Evolutionary conservation across 352 stramenopile genomes (phyloP), one percentile per base, ranked within the genome.

Genomic region (Pythium coloratum): DNA sequence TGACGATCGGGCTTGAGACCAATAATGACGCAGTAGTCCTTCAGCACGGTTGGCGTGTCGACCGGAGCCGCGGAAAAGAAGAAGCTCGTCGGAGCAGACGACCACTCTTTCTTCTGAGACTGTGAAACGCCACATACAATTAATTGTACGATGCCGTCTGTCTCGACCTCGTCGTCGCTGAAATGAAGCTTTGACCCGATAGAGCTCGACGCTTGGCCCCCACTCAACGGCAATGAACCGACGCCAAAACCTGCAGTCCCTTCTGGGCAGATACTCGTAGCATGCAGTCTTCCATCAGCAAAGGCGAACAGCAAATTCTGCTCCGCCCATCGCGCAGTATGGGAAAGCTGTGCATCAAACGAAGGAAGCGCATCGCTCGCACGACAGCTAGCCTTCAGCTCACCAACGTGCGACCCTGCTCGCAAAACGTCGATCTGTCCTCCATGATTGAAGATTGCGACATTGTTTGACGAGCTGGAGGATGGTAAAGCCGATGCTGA

Each of bases 1-100:
- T 20, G 66, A 14, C 77, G 73, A 7, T 60, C 68, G 47, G 67
- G 67, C 32, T 77, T 72, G n/a, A 88, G 28, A 16, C 79, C 84
- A 71, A 89, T 20, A 33, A 88, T 65, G 53, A 88, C 79, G 33
- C 69, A 89, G 40, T 78, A 92, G 67, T 92, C 84, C 36, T 86
- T 91, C 6, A 55, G 18, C 2, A 65, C 28, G 2, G 49, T 46
- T n/a, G 62, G 50, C 2, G 8, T 32, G 7, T 61, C 57, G 1
- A 20, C 24, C 4, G 61, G 13, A 55, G 67, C 6, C 20, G 47
- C 44, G 0, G 68, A n/a, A 36, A 67, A 55, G 66, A 69, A 56
- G 61, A 76, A 24, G 67, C 54, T 73, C 20, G 33, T 34, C 51
- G 46, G 49, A 55, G 69, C 76, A 13, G 75, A 72, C 1, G 74